Percentiles rank a stretch among this genome's conserved stretches.
These are phyloP conservation scores for Boletellus ananas DNA, from an alignment of 768 basidiomycete species.

Conservation along the genomic window DNA sequence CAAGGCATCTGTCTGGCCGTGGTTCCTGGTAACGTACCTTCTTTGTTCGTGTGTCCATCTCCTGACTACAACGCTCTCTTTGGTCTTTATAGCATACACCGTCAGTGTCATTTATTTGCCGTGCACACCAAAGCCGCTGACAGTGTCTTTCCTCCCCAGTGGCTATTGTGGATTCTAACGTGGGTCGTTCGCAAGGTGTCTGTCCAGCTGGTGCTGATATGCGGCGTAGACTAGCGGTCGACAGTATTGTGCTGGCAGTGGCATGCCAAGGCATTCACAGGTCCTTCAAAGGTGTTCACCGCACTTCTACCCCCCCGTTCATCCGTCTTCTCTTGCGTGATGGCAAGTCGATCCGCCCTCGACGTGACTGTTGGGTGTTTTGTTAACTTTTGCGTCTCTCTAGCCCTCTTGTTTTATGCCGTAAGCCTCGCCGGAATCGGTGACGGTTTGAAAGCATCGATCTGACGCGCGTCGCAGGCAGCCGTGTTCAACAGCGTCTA, in stretches of 20 bases:
- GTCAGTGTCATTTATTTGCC: conserved; percentile 3
- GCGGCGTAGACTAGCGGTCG: conserved; percentile 1
- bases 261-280: conserved; percentile 5
- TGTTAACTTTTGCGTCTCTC: neutral
- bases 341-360: neutral
- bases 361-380: neutral
- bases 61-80: neutral
- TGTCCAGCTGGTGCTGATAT: neutral
- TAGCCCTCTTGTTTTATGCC: conserved; percentile 11
- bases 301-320: neutral
- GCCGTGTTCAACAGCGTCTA: conserved; percentile 3
- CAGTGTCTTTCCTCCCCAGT: conserved; percentile 1
- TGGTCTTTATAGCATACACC: neutral
- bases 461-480: conserved; percentile 1
- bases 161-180: conserved; percentile 9
- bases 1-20: neutral
- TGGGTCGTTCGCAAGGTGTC: neutral
- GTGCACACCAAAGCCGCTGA: neutral
- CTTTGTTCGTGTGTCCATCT: neutral
- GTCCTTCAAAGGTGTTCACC: neutral
- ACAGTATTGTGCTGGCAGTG: conserved; percentile 4
- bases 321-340: conserved; percentile 6
- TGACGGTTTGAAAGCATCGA: neutral
- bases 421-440: neutral
- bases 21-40: neutral